Evolutionary conservation across 176 grass and related monocot species (phyloP).

Genomic region (Cenchrus fungigraminus): DNA sequence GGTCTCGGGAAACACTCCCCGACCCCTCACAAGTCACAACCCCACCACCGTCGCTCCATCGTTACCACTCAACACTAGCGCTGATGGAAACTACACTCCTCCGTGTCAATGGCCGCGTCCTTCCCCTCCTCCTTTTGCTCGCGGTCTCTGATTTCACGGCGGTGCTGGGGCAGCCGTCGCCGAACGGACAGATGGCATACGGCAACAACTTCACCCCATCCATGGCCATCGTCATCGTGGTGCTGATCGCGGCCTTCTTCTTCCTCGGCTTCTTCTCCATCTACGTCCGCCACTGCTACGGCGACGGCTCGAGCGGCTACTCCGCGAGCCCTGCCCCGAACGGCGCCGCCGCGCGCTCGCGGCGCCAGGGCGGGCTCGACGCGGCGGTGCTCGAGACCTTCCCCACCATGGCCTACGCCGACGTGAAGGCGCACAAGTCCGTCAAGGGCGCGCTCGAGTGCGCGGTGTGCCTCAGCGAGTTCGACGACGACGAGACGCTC

Average conservation of each 20-base stretch:
- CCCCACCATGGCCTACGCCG: conserved; percentile 82
- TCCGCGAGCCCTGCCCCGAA: not conserved
- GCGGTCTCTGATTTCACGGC: not conserved
- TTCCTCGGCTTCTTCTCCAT: conserved; percentile 89
- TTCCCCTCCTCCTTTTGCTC: conserved; percentile 1
- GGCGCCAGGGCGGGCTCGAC: conserved; percentile 65
- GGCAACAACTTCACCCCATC: conserved; percentile 58
- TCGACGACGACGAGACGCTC: conserved; percentile 87
- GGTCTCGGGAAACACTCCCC: not conserved
- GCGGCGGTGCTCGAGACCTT: conserved; percentile 56
- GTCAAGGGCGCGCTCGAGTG: conserved; percentile 82
- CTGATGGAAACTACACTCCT: conserved; percentile 18
- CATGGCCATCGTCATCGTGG: conserved; percentile 76
- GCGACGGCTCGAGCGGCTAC: conserved; percentile 9
- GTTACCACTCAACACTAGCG: not conserved
- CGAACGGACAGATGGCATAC: not conserved
- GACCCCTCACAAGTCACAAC: not conserved
- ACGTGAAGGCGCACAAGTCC: conserved; percentile 81
- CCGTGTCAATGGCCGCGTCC: not conserved
- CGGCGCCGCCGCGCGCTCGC: conserved; percentile 28
- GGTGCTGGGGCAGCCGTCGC: conserved; percentile 34
- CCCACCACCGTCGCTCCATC: not conserved
- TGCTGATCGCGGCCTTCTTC: conserved; percentile 81
- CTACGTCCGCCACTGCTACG: conserved; percentile 74
- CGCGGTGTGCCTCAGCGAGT: conserved; percentile 96